Evolutionary conservation across 164 flowering plant species (phyloP).

Genomic region (Euptelea pleiosperma): DNA sequence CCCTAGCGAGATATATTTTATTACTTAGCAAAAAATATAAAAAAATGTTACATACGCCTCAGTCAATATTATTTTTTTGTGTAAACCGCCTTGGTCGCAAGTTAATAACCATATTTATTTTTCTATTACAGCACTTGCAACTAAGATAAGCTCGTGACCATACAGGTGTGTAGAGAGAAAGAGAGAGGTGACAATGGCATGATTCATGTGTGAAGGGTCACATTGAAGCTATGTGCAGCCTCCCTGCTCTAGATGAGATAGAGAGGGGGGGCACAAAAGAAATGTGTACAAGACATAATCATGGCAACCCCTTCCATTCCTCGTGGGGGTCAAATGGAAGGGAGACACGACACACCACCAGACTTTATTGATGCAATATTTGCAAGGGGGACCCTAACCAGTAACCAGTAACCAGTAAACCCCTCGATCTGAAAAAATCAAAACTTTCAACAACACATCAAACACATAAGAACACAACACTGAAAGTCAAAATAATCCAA

Average conservation of each 20-base stretch:
- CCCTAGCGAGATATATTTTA: no score
- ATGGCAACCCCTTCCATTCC: slow-evolving; percentile 29
- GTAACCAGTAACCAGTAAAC: no score
- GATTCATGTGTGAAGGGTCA: slow-evolving; percentile 17
- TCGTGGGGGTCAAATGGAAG: slow-evolving; percentile 33
- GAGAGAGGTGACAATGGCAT: slow-evolving; percentile 13
- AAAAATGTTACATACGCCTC: no score
- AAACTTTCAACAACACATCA: slow-evolving; percentile 27
- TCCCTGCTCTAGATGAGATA: slow-evolving; percentile 11
- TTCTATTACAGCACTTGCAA: no score
- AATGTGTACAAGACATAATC: slow-evolving; percentile 41
- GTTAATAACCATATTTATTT: no score
- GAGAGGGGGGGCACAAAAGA: slow-evolving; percentile 32
- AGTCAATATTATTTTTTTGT: no score
- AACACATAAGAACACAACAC: slow-evolving; percentile 8
- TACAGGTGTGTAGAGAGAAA: not conserved
- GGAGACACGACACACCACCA: slow-evolving; percentile 47
- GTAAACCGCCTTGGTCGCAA: no score
- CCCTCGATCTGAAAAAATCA: slow-evolving; percentile 1
- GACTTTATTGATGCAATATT: slow-evolving; percentile 40
- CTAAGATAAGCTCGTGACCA: not conserved
- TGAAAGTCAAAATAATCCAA: slow-evolving; percentile 5
- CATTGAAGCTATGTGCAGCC: slow-evolving; percentile 1
- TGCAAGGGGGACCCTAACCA: slow-evolving; percentile 32
- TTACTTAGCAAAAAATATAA: no score